phyloP scores from a whole-genome alignment of 352 stramenopile species.

The Phytophthora pisi region DNA sequence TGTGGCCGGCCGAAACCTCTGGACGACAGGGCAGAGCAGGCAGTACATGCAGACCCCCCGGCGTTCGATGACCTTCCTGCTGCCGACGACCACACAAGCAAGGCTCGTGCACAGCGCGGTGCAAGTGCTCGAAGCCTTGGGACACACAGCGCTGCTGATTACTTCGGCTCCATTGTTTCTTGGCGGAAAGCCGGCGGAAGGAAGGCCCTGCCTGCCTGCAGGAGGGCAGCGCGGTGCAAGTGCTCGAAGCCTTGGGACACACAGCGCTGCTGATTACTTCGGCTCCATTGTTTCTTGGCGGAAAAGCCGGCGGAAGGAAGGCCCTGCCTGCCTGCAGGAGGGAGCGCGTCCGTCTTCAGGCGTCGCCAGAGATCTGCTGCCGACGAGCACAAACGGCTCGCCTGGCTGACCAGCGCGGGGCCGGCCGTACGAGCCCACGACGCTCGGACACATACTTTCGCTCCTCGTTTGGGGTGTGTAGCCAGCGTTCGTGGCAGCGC shows the following conservation, averaged over 20 bases:
- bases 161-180: not conserved
- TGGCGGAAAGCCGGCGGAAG: conserved; percentile 5
- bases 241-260: conserved; percentile 4
- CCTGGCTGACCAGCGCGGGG: conserved; percentile 4
- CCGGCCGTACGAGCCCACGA: conserved; percentile 16
- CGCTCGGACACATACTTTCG: conserved; percentile 1
- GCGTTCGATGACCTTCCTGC: not conserved
- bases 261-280: not conserved
- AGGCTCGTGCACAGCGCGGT: conserved; percentile 1
- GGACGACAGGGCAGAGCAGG: not conserved
- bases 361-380: conserved; percentile 26
- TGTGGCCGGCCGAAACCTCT: not conserved
- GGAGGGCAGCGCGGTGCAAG: not conserved
- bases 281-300: not conserved
- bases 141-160: not conserved
- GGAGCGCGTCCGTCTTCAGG: not conserved
- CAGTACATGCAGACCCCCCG: not conserved
- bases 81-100: conserved; percentile 2
- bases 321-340: no score
- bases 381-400: conserved; percentile 6
- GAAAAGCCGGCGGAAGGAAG: conserved; percentile 5
- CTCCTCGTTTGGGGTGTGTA: conserved; percentile 2
- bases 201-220: no score
- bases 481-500: conserved; percentile 21
- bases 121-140: conserved; percentile 1